Percentiles rank a stretch among this genome's conserved stretches.
Evolutionary conservation across 2,329 filamentous ascomycete genomes (phyloP).

Genomic region (Epichloe coenophiala): DNA sequence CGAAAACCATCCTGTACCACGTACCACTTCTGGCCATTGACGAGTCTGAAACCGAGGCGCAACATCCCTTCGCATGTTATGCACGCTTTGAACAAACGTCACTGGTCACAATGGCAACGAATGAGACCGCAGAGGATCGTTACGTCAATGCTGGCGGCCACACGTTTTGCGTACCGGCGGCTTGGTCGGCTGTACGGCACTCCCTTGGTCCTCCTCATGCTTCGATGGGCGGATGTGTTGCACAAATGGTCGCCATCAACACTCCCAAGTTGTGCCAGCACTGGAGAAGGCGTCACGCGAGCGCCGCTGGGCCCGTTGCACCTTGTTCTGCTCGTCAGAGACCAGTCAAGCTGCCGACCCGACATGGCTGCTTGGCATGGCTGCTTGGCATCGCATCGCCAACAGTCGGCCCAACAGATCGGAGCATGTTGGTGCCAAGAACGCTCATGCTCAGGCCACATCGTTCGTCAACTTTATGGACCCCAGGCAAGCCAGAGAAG

Average conservation of each 20-base stretch:
- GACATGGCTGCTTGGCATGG: conserved; percentile 19
- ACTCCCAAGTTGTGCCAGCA: conserved; percentile 16
- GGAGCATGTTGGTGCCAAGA: conserved; percentile 14
- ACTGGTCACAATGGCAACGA: conserved; percentile 15
- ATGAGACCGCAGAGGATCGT: conserved; percentile 15
- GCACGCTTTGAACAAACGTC: background rate
- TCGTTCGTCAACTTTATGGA: conserved; percentile 24
- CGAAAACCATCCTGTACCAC: no score
- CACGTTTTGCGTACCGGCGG: conserved; percentile 19
- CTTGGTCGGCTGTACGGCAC: conserved; percentile 16
- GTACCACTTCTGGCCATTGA: no score
- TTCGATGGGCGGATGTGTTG: conserved; percentile 30
- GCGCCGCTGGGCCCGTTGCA: conserved; percentile 18
- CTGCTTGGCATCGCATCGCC: conserved; percentile 21
- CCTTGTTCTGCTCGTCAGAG: conserved; percentile 16
- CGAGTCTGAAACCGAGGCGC: no score
- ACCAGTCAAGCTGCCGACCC: conserved; percentile 19
- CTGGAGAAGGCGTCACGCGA: conserved; percentile 19
- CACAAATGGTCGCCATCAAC: conserved; percentile 28
- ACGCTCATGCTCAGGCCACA: conserved; percentile 17
- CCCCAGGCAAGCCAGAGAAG: conserved; percentile 17
- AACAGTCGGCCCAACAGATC: conserved; percentile 13
- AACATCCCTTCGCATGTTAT: no score
- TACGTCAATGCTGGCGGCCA: conserved; percentile 17
- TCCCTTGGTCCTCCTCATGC: conserved; percentile 17